Evolutionary conservation across 2,329 filamentous ascomycete genomes (phyloP).

Genomic region (Albifimbria verrucaria): DNA sequence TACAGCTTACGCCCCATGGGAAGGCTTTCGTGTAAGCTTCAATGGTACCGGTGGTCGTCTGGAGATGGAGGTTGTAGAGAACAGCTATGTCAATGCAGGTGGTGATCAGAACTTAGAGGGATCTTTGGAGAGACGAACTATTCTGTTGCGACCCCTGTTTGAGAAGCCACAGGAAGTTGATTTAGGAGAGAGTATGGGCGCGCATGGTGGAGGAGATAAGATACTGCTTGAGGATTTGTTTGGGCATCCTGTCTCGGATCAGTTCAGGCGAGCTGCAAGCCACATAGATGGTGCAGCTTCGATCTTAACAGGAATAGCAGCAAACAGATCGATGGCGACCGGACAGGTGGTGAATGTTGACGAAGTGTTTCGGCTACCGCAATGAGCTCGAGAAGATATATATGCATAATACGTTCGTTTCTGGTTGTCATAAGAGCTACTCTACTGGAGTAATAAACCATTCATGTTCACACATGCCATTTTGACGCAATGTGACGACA

Average conservation of each 20-base stretch:
- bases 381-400: background rate
- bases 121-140: conserved; percentile 44
- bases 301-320: conserved; percentile 58
- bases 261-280: conserved; percentile 51
- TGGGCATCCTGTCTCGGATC: conserved; percentile 47
- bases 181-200: conserved; percentile 48
- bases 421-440: too few relatives aligned
- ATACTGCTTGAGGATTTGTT: conserved; percentile 57
- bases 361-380: conserved; percentile 36
- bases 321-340: conserved; percentile 54
- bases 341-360: conserved; percentile 55
- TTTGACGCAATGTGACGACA: too few relatives aligned
- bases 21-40: conserved; percentile 55
- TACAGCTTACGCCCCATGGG: conserved; percentile 61
- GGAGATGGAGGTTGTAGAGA: conserved; percentile 61
- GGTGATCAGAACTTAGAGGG: conserved; percentile 55
- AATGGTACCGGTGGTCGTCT: conserved; percentile 57
- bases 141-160: conserved; percentile 51
- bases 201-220: conserved; percentile 58
- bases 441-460: too few relatives aligned
- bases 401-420: too few relatives aligned
- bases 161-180: conserved; percentile 53
- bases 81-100: conserved; percentile 58
- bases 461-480: too few relatives aligned
- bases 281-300: conserved; percentile 58